Conservation (phyloP, 164 flowering plant genomes). For the Saururus chinensis region DNA sequence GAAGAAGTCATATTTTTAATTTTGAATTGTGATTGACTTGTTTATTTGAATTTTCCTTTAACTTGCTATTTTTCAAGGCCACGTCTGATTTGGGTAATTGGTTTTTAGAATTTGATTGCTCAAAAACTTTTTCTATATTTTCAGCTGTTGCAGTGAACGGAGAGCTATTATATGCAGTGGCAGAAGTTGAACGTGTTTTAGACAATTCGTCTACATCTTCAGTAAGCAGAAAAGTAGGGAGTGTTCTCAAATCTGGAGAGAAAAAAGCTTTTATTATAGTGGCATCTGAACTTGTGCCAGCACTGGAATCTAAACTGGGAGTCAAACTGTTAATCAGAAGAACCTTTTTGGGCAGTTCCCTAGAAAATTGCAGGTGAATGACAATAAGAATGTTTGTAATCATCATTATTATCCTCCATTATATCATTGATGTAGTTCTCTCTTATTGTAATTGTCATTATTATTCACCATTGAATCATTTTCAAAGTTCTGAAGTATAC, state of each 20-base stretch:
- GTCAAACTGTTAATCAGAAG: conserved; percentile 55
- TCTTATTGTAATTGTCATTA: no score
- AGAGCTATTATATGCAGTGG: conserved; percentile 75
- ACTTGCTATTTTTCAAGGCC: no score
- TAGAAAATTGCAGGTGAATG: conserved; percentile 79
- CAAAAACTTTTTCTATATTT: not conserved
- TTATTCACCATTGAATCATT: no score
- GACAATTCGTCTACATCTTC: conserved; percentile 28
- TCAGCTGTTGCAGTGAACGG: conserved; percentile 90
- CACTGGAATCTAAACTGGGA: conserved; percentile 71
- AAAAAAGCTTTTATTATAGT: conserved; percentile 54
- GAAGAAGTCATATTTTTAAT: no score
- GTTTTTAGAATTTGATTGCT: no score
- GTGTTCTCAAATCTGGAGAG: conserved; percentile 36
- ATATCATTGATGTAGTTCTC: no score
- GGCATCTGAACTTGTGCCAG: conserved; percentile 70
- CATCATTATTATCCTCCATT: no score
- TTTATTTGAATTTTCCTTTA: no score
- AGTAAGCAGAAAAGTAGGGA: conserved; percentile 42
- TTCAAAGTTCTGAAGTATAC: no score
- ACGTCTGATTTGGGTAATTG: no score
- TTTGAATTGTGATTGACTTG: no score
- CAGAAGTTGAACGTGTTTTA: conserved; percentile 33
- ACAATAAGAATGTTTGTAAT: not conserved
- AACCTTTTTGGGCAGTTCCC: conserved; percentile 61